phyloP scores from a whole-genome alignment of 257 asterid genomes.

The Ilex asprella region DNA sequence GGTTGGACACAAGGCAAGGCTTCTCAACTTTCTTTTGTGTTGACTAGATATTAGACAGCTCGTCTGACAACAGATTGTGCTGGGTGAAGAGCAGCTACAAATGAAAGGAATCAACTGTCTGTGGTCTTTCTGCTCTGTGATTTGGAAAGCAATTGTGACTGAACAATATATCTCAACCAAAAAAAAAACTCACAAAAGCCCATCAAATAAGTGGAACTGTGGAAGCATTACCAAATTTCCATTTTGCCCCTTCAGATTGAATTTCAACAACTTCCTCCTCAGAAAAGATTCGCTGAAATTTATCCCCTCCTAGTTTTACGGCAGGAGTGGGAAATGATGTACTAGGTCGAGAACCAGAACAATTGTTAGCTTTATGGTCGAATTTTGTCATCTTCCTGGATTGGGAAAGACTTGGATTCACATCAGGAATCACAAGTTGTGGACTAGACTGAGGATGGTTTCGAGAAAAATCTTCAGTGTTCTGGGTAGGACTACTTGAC shows the following conservation, averaged over 20 bases:
- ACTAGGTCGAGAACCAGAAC: slow-evolving; percentile 25
- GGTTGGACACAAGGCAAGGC: slow-evolving; percentile 60
- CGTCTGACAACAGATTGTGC: slow-evolving; percentile 34
- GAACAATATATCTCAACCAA: neutral
- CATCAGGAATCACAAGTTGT: slow-evolving; percentile 35
- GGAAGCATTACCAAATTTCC: slow-evolving; percentile 37
- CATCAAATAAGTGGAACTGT: neutral
- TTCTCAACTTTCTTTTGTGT: slow-evolving; percentile 66
- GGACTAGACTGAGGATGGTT: slow-evolving; percentile 33
- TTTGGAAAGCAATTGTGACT: slow-evolving; percentile 10
- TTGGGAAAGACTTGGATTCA: slow-evolving; percentile 21
- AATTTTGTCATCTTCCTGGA: slow-evolving; percentile 26
- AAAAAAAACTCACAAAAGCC: too few species aligned
- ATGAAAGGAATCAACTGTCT: slow-evolving; percentile 44
- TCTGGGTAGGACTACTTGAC: too few species aligned
- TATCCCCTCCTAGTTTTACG: slow-evolving; percentile 32
- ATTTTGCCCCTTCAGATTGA: slow-evolving; percentile 36
- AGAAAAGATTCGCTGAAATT: slow-evolving; percentile 19
- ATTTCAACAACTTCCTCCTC: slow-evolving; percentile 29
- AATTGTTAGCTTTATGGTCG: slow-evolving; percentile 22
- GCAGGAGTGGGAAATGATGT: slow-evolving; percentile 16
- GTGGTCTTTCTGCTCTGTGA: slow-evolving; percentile 45
- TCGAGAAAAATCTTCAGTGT: neutral
- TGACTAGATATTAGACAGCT: slow-evolving; percentile 42
- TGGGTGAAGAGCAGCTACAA: slow-evolving; percentile 40